Percentiles rank a stretch among this genome's conserved stretches.
phyloP scores from a whole-genome alignment of 2,329 filamentous ascomycete species.

The Cercospora sojina region DNA sequence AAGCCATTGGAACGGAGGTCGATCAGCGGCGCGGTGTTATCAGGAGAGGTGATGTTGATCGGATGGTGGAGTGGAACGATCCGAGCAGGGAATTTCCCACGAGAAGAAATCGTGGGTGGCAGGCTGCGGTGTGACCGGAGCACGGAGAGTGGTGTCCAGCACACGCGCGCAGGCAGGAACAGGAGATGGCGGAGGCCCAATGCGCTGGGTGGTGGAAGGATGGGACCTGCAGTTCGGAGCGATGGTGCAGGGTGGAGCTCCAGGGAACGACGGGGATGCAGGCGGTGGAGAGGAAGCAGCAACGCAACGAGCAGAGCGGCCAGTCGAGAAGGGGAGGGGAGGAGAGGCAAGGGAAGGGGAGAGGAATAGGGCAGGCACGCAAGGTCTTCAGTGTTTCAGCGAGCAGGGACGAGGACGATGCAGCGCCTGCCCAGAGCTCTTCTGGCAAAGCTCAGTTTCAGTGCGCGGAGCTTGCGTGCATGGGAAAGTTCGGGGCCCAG shows the following conservation, averaged over 20 bases:
- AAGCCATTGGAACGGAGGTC: slow-evolving; percentile 16
- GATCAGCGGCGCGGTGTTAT: not conserved
- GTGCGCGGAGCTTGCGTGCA: not conserved
- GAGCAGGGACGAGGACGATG: not conserved
- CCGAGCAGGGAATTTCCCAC: slow-evolving; percentile 12
- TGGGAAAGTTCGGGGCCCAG: not conserved
- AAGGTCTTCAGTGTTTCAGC: not conserved
- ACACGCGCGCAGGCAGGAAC: not conserved
- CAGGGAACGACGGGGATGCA: not conserved
- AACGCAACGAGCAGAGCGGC: too few species aligned
- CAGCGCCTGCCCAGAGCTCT: not conserved
- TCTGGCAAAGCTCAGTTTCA: not conserved
- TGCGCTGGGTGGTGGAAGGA: not conserved
- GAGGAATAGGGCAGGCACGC: not conserved
- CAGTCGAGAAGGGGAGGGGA: not conserved
- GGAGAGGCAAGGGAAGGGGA: not conserved
- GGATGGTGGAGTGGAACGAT: slow-evolving; percentile 1
- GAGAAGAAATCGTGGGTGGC: not conserved
- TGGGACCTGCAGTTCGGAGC: not conserved
- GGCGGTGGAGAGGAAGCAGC: not conserved
- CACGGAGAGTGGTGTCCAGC: not conserved
- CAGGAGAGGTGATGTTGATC: slow-evolving; percentile 6
- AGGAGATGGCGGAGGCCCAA: not conserved
- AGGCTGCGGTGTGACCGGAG: not conserved
- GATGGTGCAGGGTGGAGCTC: not conserved